Evolutionary conservation across 176 grass and related monocot genomes (phyloP), one percentile per base, ranked within the genome.

Genomic region (Aegilops longissima): DNA sequence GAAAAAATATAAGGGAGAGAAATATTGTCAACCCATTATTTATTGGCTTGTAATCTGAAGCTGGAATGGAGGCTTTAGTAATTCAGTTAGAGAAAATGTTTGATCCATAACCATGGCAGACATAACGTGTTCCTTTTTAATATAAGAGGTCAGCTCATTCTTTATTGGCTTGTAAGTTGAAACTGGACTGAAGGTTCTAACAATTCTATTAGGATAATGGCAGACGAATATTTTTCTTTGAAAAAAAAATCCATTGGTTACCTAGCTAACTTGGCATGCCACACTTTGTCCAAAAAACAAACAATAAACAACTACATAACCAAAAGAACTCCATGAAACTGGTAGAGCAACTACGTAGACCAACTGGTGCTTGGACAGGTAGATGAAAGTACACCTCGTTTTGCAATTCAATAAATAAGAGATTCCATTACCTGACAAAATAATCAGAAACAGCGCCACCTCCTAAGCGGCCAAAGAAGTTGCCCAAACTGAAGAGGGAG

Each of bases 401-500:
- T 63, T 58, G 25, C 20, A 73, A 29, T 1, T 8, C 11, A 30
- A 25, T 52, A 69, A 21, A 21, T 59, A 59, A 59, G 54, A 21
- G 6, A 81, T 73, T 83, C 12, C 44, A 54, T 71, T 88, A 96
- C 96, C 96, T 98, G 85, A 96, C 93, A 83, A 96, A 76, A 80
- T 91, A 86, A 62, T 98, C 93, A 49, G 96, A 95, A 88, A 88
- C 76, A 61, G 71, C 82, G 61, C 96, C 93, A 31, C 92, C 96
- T 75, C 92, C 90, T 71, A 98, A 86, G 38, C 96, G 93, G 9
- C 96, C 96, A 80, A 94, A 70, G 79, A 98, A 96, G 61, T 98
- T 98, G 83, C 92, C 89, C 77, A 98, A 90, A 76, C 96, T 98
- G 91, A 96, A 98, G 81, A 98, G 61, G 33, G 92, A 91, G 4